Base-by-base conservation (phyloP, 257 asterid species). In the Salvia rosmarinus region DNA sequence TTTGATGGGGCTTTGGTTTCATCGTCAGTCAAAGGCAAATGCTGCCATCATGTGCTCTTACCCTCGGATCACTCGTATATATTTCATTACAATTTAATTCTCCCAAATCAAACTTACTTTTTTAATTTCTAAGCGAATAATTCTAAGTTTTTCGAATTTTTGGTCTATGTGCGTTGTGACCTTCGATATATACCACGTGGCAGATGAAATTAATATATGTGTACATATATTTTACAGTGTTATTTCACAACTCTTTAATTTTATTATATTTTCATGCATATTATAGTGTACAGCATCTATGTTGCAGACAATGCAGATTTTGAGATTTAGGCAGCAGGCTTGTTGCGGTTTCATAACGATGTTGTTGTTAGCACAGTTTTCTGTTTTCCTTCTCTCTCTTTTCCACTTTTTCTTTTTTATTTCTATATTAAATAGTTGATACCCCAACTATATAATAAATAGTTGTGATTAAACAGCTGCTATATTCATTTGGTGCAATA, bases 61-160 rank as follows among this genome's bases (percentile, higher is more conserved):
- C 76, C 68, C 91, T 90, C 85, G 90, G 85, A 87, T 81, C 91
- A 70, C 90, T 83, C 92, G 64, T 79, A 50, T 23, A 3, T 54
- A 52, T 55, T 17, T 21, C 61, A 55, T 17, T 55, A 21, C 61
- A 11, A 10, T 21, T 23, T 21, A 7, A 54, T 54, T 21, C 1
- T 56, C 37, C 61, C 37, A 55, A 55, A 21, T 12, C 9, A 11
- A 21, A 23, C 0, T 55, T 6, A 54, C 28, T 9, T 54, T 55
- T 54, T 55, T 9, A 9, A 7, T 55, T 55, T 19, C 28, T 7
- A 51, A 17, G 9, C 30, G 58, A 51, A 17, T 51, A 17, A 19
- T 51, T 51, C 13, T 11, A 12, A 23, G 37, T 56, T 25, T 23
- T 56, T 25, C 39, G 63, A 56, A 56, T 56, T 28, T 57, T 28